Base-by-base conservation (phyloP, 2,329 filamentous ascomycete genomes). In the Chrysoporthe deuterocubensis region DNA sequence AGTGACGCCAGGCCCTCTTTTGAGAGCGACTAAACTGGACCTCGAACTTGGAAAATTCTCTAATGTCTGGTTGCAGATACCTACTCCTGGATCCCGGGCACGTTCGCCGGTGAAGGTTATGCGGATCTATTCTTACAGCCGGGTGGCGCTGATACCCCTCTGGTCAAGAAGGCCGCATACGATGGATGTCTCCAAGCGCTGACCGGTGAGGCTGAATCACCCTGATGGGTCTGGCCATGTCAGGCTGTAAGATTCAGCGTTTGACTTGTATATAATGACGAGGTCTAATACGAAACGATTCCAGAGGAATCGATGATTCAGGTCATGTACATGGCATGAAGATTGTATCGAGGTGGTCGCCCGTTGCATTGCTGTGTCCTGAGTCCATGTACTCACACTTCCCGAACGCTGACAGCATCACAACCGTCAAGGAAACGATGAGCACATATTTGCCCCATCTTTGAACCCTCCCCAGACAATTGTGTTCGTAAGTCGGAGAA, bases 31-130 rank as follows among this genome's bases (percentile, higher is more conserved):
- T 7, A 48, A 48, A n/a, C 18, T 18, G 44, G 44, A n/a, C 16
- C 16, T 42, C 43, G 32, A 50, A 18, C 11, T 37, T n/a, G 14
- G 42, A 14, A 21, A 46, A 4, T 34, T 11, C 50, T 16, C 57
- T 60, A 42, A 11, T 16, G 16, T n/a, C 34, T 42, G 34, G 18
- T 9, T 52, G 14, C 40, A 56, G 50, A 56, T 43, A 56, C 48
- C 70, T 79, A 81, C 67, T 78, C 76, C 71, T 81, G 80, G 80
- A 76, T 81, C 32, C 80, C 80, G 1, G 44, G 59, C 21, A 74
- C 73, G 40, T 81, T 81, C 70, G 26, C 71, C 1, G 78, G 78
- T 16, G 65, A 78, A 66, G 80, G 80, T 4, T 62, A 54, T 26
- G 46, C 60, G 1, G 60, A 62, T 52, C 44, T 62, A 7, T 62